phyloP scores from a whole-genome alignment of 169 alveolate species.

The Plasmodium cynomolgi region DNA sequence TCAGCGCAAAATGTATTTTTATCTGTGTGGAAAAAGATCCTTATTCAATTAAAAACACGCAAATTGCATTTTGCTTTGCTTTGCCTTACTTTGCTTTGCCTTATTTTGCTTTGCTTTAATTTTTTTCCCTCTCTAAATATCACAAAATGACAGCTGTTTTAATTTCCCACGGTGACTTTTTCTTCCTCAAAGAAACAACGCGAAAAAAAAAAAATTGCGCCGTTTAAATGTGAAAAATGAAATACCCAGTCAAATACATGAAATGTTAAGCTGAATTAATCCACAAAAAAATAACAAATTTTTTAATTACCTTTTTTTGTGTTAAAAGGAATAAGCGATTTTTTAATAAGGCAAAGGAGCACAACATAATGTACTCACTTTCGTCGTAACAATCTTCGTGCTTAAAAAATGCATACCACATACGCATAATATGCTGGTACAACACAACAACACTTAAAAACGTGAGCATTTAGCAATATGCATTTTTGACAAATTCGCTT shows the following conservation, averaged over 20 bases:
- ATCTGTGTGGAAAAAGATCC: not conserved
- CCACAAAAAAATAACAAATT: not conserved
- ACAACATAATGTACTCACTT: not conserved
- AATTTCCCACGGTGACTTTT: not conserved
- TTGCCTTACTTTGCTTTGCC: not conserved
- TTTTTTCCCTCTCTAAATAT: not conserved
- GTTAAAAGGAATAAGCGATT: not conserved
- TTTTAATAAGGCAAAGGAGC: not conserved
- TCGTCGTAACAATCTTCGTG: not conserved
- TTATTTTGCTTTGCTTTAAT: not conserved
- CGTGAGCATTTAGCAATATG: not conserved
- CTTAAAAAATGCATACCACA: not conserved
- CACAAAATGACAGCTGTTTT: not conserved
- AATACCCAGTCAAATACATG: not conserved
- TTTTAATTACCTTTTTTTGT: not conserved
- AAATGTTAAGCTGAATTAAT: not conserved
- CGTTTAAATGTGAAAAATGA: not conserved
- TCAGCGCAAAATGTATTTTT: not conserved
- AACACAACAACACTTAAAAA: not conserved
- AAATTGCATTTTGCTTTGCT: not conserved
- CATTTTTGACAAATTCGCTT: not conserved
- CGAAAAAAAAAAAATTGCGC: constrained; percentile 1
- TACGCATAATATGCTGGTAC: not conserved
- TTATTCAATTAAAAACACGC: not conserved
- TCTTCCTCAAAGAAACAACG: not conserved